phyloP scores from a whole-genome alignment of 257 asterid genomes.

The Rubia yunnanensis region DNA sequence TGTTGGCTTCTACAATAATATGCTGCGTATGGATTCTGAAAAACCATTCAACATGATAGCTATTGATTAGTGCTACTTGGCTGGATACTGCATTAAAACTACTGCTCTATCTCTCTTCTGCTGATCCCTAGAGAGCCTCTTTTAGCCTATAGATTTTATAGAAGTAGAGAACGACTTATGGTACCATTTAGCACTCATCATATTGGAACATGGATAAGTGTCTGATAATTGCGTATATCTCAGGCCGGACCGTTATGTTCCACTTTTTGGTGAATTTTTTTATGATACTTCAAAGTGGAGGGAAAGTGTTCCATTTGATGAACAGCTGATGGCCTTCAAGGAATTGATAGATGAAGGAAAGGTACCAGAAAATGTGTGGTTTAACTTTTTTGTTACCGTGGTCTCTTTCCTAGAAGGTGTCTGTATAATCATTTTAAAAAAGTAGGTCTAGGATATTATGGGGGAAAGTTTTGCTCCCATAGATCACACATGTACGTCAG shows the following conservation, averaged over 20 bases:
- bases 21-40: not conserved
- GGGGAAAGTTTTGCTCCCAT: not conserved
- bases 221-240: slow-evolving; percentile 16
- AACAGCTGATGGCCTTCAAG: slow-evolving; percentile 77
- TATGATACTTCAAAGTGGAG: slow-evolving; percentile 86
- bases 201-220: not conserved
- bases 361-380: slow-evolving; percentile 26
- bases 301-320: slow-evolving; percentile 56
- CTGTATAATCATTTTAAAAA: not conserved
- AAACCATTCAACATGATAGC: not conserved
- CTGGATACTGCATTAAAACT: not conserved
- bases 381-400: not conserved
- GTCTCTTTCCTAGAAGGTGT: not conserved
- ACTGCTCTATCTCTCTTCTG: not conserved
- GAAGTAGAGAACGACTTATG: not conserved
- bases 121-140: not conserved
- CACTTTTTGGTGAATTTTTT: slow-evolving; percentile 64
- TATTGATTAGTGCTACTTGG: not conserved
- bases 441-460: not conserved
- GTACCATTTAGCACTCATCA: not conserved
- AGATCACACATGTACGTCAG: not conserved
- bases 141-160: not conserved
- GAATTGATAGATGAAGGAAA: slow-evolving; percentile 84
- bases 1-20: not conserved
- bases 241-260: slow-evolving; percentile 92